These are phyloP conservation scores for Clavulina sp. DNA, from an alignment of 768 basidiomycete species.

Conservation along the genomic window DNA sequence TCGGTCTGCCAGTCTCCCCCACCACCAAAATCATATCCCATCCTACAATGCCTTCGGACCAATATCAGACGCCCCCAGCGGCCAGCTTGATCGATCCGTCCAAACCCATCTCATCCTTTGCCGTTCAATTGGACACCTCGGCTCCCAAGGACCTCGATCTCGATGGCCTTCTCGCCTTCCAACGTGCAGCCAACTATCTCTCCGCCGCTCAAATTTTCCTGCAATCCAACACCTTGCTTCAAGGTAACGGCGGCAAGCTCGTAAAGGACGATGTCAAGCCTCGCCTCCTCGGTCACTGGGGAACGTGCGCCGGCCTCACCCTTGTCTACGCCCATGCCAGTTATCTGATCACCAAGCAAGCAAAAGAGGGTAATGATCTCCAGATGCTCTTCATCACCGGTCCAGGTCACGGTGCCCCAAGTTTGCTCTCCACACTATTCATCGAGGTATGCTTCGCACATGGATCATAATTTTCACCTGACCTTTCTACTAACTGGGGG, in stretches of 20 bases:
- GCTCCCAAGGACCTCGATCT: conserved; percentile 14
- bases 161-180: conserved; percentile 19
- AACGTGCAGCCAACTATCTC: conserved; percentile 17
- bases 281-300: conserved; percentile 71
- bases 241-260: conserved; percentile 36
- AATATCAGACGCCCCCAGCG: too few species aligned
- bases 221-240: conserved; percentile 49
- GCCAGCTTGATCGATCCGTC: too few species aligned
- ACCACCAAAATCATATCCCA: too few species aligned
- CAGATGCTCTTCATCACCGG: conserved; percentile 67
- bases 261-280: conserved; percentile 61
- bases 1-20: too few species aligned
- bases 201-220: conserved; percentile 69
- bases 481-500: conserved; percentile 27
- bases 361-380: conserved; percentile 31
- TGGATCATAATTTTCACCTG: conserved; percentile 38
- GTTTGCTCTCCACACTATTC: conserved; percentile 71
- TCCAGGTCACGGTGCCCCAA: conserved; percentile 77
- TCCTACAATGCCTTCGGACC: too few species aligned
- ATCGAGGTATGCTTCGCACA: conserved; percentile 51
- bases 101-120: conserved; percentile 1
- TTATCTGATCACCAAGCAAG: conserved; percentile 22
- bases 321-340: conserved; percentile 55
- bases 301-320: conserved; percentile 51
- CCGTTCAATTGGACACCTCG: not conserved